A percentile compares a stretch with the other conserved stretches of the same genome.
Conservation (phyloP, 805 yeast species). For the Sugiyamaella americana region DNA sequence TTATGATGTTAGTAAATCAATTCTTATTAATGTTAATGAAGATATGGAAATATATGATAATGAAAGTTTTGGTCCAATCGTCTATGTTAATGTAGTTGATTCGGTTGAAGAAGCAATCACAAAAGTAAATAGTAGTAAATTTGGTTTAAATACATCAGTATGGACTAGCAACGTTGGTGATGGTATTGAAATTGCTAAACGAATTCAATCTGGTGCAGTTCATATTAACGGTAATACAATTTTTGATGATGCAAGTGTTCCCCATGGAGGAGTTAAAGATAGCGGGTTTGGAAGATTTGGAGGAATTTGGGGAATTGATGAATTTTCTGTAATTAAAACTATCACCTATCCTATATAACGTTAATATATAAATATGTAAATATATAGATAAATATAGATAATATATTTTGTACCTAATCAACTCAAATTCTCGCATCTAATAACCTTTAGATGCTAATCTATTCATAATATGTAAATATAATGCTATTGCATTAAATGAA, state of each 20-base stretch:
- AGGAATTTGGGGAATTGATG: conserved; percentile 59
- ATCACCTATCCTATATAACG: conserved; percentile 24
- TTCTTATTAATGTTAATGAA: conserved; percentile 58
- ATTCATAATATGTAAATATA: conserved; percentile 64
- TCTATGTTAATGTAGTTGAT: conserved; percentile 59
- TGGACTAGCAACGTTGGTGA: conserved; percentile 60
- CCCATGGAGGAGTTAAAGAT: conserved; percentile 56
- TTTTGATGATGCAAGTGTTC: conserved; percentile 15
- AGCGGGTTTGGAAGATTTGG: conserved; percentile 73
- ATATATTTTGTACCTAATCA: no score
- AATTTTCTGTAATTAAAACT: conserved; percentile 52
- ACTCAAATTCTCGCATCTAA: conserved; percentile 23
- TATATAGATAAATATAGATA: not conserved
- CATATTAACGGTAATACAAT: conserved; percentile 54
- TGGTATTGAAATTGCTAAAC: conserved; percentile 59
- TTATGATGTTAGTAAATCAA: conserved; percentile 38
- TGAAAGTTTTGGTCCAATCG: conserved; percentile 79
- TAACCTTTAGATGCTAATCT: conserved; percentile 54
- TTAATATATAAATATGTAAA: not conserved
- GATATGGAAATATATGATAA: conserved; percentile 60
- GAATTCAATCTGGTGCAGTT: conserved; percentile 70
- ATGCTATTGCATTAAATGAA: conserved; percentile 58
- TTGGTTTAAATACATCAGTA: conserved; percentile 76
- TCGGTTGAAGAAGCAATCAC: conserved; percentile 60
- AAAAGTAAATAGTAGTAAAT: conserved; percentile 61